Evolutionary conservation across 257 asterid species (phyloP).

Genomic region (Nicotiana otophora): DNA sequence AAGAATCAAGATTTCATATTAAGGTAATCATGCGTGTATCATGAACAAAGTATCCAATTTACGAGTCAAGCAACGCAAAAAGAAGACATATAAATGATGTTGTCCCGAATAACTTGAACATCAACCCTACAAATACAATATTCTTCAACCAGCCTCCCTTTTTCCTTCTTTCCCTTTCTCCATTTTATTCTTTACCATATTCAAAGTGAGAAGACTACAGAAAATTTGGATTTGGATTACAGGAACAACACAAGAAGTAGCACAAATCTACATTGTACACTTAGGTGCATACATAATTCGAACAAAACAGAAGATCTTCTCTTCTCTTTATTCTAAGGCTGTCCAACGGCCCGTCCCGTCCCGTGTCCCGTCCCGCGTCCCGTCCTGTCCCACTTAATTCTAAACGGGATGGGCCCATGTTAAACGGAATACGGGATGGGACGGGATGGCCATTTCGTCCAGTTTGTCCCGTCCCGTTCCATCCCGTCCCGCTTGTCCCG

Average conservation of each 20-base stretch:
- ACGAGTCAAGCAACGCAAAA: neutral
- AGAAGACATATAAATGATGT: neutral
- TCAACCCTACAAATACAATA: neutral
- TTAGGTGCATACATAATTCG: no score
- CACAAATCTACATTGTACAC: neutral
- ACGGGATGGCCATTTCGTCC: no score
- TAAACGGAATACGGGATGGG: no score
- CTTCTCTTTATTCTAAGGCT: neutral
- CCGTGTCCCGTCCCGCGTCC: no score
- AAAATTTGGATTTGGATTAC: neutral
- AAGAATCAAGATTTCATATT: neutral
- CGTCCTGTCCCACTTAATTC: no score
- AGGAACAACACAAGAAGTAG: neutral
- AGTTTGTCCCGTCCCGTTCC: no score
- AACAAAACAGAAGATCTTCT: neutral
- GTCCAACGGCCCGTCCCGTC: no score
- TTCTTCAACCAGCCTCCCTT: neutral
- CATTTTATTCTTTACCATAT: neutral
- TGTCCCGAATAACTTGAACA: conserved; percentile 1
- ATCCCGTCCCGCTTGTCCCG: no score
- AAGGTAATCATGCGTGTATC: neutral
- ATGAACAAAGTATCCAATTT: neutral
- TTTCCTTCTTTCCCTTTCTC: neutral
- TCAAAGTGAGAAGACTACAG: neutral
- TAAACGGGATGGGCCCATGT: no score